Base-by-base conservation (phyloP, 1,284 basidiomycete genomes). In the Rhodotorula sp. region DNA sequence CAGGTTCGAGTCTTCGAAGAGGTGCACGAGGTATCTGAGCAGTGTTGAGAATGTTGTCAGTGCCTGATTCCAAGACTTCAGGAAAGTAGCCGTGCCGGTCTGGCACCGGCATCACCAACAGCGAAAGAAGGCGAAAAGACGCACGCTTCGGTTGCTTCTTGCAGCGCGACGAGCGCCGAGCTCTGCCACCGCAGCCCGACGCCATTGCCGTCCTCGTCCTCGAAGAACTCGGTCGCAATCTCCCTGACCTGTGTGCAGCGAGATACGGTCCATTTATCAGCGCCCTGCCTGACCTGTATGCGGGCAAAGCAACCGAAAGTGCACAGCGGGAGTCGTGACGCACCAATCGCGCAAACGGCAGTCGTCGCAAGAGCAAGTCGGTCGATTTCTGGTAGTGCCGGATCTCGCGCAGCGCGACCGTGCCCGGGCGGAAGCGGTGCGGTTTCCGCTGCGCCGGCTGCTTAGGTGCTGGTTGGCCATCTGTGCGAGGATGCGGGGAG, bases 111-210 rank as follows among this genome's bases (percentile, higher is more conserved):
- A 19, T n/a, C 25, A 14, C 0, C 50, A 34, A 5, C 34, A 34
- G 34, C n/a, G 45, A 44, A 25, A 57, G 44, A 25, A 48, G 9
- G 34, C 55, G 34, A 59, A 44, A 46, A 34, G 34, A 77, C 79
- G 52, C 89, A 97, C 21, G 94, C 93, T 82, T 97, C 94, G 42
- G 93, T 92, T 14, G 94, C 94, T 82, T 97, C 94, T 80, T 97
- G 94, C 68, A 97, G 82, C 4, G 95, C 95, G 72, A 93, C 81
- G 66, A 97, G 86, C 8, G 94, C 94, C 17, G 91, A 91, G 72
- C 88, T 91, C 81, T 97, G 94, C 94, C 94, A 97, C 60, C 94
- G 86, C 66, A 97, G 82, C 54, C 88, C 90, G 8, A 77, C 71
- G 46, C 70, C 72, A 1, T 77, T 69, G 16, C 75, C 74, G 13